These are phyloP conservation scores for Cadophora sp. DNA, from an alignment of 2,329 filamentous ascomycete genomes.

Conservation along the genomic window DNA sequence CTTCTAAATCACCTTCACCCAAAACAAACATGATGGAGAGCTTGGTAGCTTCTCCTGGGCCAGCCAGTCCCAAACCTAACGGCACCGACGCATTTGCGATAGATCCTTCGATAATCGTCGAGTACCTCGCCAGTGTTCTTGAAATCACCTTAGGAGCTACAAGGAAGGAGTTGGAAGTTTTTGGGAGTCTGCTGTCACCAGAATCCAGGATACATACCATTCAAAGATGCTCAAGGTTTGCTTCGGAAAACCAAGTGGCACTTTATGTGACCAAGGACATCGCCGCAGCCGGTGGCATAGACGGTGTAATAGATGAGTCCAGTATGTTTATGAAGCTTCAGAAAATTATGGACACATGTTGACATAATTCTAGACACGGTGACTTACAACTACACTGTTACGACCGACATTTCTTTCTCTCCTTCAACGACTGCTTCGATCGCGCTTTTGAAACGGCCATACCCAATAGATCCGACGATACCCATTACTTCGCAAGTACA, in stretches of 20 bases:
- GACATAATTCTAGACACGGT: slow-evolving; percentile 48
- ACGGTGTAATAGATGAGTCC: slow-evolving; percentile 42
- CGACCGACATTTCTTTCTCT: slow-evolving; percentile 80
- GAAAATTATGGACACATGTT: slow-evolving; percentile 39
- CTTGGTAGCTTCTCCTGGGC: slow-evolving; percentile 40
- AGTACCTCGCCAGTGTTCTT: slow-evolving; percentile 74
- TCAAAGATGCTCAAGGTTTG: slow-evolving; percentile 87
- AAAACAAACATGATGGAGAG: slow-evolving; percentile 42
- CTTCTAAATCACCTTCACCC: slow-evolving; percentile 31
- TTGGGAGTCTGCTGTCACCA: slow-evolving; percentile 80
- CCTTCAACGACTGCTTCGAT: slow-evolving; percentile 85
- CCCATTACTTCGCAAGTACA: slow-evolving; percentile 89
- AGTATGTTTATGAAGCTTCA: slow-evolving; percentile 44
- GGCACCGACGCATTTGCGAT: slow-evolving; percentile 54
- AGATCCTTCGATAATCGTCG: slow-evolving; percentile 73
- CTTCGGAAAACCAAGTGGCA: slow-evolving; percentile 83
- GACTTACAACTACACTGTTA: slow-evolving; percentile 78
- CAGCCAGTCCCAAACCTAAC: slow-evolving; percentile 38
- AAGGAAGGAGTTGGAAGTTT: slow-evolving; percentile 77
- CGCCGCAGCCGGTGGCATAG: slow-evolving; percentile 47
- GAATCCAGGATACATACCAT: slow-evolving; percentile 72
- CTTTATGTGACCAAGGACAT: slow-evolving; percentile 91
- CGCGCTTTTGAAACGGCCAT: slow-evolving; percentile 87
- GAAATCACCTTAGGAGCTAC: slow-evolving; percentile 77
- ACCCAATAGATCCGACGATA: slow-evolving; percentile 82